Conservation (phyloP, 1,284 basidiomycete species). For the Stereum hirsutum region DNA sequence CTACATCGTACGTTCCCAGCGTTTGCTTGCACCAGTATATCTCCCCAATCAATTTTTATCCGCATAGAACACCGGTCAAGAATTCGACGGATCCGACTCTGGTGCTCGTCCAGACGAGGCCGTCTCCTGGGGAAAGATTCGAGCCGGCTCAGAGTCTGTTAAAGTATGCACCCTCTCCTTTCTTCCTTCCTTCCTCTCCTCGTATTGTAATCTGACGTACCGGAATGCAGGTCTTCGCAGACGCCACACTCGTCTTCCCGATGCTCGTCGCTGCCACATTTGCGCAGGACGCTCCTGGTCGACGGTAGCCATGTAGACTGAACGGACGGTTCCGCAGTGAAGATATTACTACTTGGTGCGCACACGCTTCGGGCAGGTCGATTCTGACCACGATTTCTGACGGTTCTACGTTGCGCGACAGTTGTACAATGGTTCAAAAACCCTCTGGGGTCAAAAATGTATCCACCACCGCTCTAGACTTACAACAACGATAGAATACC, state of each 20-base stretch:
- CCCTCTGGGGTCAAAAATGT: too few relatives aligned
- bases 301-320: too few relatives aligned
- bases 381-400: too few relatives aligned
- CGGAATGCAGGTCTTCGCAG: constrained; percentile 35
- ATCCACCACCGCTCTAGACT: too few relatives aligned
- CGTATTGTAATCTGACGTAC: constrained; percentile 1
- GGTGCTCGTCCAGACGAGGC: constrained; percentile 97
- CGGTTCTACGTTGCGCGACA: too few relatives aligned
- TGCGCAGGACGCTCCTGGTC: constrained; percentile 24
- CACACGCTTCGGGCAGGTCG: too few relatives aligned
- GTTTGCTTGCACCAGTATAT: neutral
- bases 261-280: constrained; percentile 66
- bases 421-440: too few relatives aligned
- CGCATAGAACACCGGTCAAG: constrained; percentile 89
- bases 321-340: too few relatives aligned
- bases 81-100: constrained; percentile 98
- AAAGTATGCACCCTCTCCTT: constrained; percentile 48
- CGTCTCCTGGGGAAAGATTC: constrained; percentile 99
- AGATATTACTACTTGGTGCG: too few relatives aligned
- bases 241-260: constrained; percentile 70
- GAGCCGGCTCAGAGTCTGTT: constrained; percentile 82
- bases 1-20: constrained; percentile 62
- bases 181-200: neutral
- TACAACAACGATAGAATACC: too few relatives aligned
- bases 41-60: constrained; percentile 2